These are phyloP conservation scores for Betula pendula DNA, from an alignment of 306 rosid species.

Conservation along the genomic window DNA sequence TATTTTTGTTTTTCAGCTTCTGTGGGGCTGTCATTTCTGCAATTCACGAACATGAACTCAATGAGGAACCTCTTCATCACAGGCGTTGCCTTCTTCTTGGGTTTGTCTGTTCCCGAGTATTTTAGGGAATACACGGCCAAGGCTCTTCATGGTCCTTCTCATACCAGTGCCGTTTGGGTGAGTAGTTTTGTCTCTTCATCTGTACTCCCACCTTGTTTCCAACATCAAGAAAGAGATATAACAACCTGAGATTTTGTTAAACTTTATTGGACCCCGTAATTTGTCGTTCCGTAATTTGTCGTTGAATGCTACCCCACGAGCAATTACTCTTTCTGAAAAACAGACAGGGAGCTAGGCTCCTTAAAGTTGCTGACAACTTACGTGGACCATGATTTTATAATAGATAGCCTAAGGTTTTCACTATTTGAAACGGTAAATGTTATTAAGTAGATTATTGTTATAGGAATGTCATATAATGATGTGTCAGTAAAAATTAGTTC, in stretches of 20 bases:
- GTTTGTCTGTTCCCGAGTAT: slow-evolving; percentile 85
- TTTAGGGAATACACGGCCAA: slow-evolving; percentile 80
- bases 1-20: slow-evolving; percentile 67
- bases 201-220: not conserved
- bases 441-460: too few species aligned
- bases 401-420: too few species aligned
- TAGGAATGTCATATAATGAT: too few species aligned
- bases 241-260: not conserved
- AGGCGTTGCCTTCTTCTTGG: slow-evolving; percentile 86
- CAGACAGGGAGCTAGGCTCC: not conserved
- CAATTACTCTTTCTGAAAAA: not conserved
- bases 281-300: not conserved
- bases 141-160: slow-evolving; percentile 93
- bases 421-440: too few species aligned
- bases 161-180: slow-evolving; percentile 95
- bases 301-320: not conserved
- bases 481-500: too few species aligned
- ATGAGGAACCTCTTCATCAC: slow-evolving; percentile 90
- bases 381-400: too few species aligned
- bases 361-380: not conserved
- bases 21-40: slow-evolving; percentile 96
- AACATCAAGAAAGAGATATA: not conserved
- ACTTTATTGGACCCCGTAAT: not conserved
- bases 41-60: slow-evolving; percentile 98
- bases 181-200: slow-evolving; percentile 33